Conservation (phyloP, 2,329 filamentous ascomycete species). For the Fusarium abutilonis region DNA sequence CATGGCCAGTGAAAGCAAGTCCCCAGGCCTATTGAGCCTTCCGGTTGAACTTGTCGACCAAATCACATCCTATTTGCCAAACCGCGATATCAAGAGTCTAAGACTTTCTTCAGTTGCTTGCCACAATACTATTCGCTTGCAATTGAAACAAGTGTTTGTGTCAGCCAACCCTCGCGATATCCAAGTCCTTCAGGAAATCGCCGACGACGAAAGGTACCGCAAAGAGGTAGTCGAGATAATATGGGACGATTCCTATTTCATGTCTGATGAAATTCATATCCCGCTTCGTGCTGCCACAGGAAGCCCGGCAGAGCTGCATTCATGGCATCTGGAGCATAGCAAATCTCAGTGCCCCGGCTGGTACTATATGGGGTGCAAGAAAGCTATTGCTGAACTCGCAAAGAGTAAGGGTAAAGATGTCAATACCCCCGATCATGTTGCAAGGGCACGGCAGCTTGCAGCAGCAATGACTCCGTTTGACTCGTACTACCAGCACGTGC, state of each 20-base stretch:
- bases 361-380: no score
- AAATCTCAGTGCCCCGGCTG: no score
- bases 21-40: neutral
- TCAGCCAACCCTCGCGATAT: conserved; percentile 53
- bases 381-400: no score
- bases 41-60: conserved; percentile 2
- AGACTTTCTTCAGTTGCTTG: neutral
- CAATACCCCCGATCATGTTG: neutral
- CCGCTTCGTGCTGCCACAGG: no score
- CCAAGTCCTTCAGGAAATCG: conserved; percentile 49
- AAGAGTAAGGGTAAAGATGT: no score
- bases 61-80: neutral
- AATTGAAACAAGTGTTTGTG: conserved; percentile 49
- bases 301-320: no score
- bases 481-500: conserved; percentile 47
- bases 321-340: no score
- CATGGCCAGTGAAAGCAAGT: neutral
- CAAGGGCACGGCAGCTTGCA: neutral
- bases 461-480: neutral
- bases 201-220: conserved; percentile 49
- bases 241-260: conserved; percentile 49
- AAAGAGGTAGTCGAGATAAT: conserved; percentile 51
- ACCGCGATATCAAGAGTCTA: conserved; percentile 16
- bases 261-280: no score
- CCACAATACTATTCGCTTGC: neutral